Base-by-base conservation (phyloP, 176 grass and related monocot genomes). In the Cenchrus purpureus region DNA sequence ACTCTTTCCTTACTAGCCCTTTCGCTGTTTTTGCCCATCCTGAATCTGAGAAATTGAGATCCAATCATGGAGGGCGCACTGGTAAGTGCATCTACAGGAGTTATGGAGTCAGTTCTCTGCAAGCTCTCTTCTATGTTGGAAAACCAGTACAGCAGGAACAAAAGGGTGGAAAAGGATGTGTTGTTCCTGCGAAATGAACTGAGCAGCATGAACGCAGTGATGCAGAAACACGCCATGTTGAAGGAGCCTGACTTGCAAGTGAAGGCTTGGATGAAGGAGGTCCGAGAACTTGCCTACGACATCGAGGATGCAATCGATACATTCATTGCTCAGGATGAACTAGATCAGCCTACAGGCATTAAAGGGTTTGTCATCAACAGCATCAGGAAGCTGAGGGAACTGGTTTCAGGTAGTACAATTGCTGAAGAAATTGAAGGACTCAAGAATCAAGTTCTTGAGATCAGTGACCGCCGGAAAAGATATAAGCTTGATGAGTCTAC, bases 241-340 rank as follows among this genome's bases (percentile, higher is more conserved):
- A 8, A 12, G 31, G 45, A 79, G 8, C 13, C 10, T 0, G 68
- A 49, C 20, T 22, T 20, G 5, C 8, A 56, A 56, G 56, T 45
- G 12, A 46, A 37, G 49, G 7, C 11, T 12, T 79, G 76, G 75
- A 79, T 42, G 67, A 73, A 73, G 3, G 16, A 86, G 58, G 67
- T 79, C 19, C 2, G 67, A 29, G 84, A 86, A 53, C 22, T 86
- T 1, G 31, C 76, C 29, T 86, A 86, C 0, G 84, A 86, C 31
- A 60, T 72, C 4, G 84, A 86, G 29, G 84, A 86, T 43, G 37
- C 4, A 12, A 46, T 86, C 31, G 76, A 86, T 52, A 16, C 45
- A 50, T 40, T 61, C 65, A 40, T 60, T 52, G 50, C 6, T 61
- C 51, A 53, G 32, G 37, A 2, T 48, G 73, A 54, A 52, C 8